Base-by-base conservation (phyloP, 805 yeast genomes). In the Zygoascus ofunaensis region DNA sequence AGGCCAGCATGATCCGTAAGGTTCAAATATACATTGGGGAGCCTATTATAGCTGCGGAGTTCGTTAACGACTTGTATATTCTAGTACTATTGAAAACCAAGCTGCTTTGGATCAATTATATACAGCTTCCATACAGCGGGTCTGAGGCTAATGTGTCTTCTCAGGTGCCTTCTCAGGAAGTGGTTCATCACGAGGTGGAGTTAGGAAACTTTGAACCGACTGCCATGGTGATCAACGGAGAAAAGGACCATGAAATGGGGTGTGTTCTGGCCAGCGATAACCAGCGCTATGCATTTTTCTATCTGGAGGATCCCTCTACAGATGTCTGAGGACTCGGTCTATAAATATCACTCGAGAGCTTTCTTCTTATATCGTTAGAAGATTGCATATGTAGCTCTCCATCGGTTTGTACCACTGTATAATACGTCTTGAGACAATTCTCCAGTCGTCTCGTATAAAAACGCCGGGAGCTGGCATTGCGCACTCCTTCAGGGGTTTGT, bases 271-370 rank as follows among this genome's bases (percentile, higher is more conserved):
- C 33, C 34, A 15, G 28, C 3, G 48, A 43, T 15, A 22, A 23
- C 12, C 50, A 46, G 37, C 34, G 44, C 15, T 47, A 44, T 37
- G 17, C 38, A 10, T 47, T 51, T 23, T 42, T 51, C 32, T 49
- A 45, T 33, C 33, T 52, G 20, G 52, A 51, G 20, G 49, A 35
- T 18, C 14, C 5, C 18, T 17, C 32, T 14, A 34, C 4, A 21
- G n/a, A n/a, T n/a, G n/a, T n/a, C n/a, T n/a, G 20, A 4, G 39
- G 20, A 20, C 20, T 19, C 18, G 14, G 18, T 17, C 24, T 12
- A 36, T 36, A 36, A 12, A 19, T 36, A 19, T 36, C 41, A 7
- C 10, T 23, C 5, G 41, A 39, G 23, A 19, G 37, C 23, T 34
- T 30, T 18, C 20, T 19, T 32, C 37, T 10, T 15, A 22, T 15